Evolutionary conservation across 176 grass and related monocot genomes (phyloP).

Genomic region (Rhynchospora tenuis): DNA sequence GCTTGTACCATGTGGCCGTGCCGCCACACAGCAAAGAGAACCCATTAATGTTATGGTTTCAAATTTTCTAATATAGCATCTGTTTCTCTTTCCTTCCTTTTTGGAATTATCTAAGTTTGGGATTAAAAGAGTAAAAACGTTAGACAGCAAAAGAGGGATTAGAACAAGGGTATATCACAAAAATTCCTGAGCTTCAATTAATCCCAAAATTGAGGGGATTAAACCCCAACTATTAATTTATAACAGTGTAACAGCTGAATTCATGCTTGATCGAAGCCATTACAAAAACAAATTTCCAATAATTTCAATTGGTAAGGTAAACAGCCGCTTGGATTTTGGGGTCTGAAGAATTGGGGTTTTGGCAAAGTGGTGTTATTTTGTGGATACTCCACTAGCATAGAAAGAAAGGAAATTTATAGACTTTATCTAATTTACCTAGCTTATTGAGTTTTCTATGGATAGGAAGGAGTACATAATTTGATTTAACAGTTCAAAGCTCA

Average conservation of each 20-base stretch:
- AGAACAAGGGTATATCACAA: background rate
- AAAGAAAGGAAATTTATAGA: background rate
- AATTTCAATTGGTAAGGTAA: background rate
- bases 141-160: background rate
- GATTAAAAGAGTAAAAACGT: background rate
- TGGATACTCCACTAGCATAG: background rate
- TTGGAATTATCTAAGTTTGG: background rate
- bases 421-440: background rate
- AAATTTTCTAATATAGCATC: background rate
- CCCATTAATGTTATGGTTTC: constrained; percentile 37
- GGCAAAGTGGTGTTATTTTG: no score
- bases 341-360: no score
- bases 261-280: background rate
- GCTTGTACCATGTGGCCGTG: constrained; percentile 50
- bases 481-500: background rate
- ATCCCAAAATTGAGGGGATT: background rate
- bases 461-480: background rate
- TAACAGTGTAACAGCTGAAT: background rate
- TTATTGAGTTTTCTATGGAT: background rate
- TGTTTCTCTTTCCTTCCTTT: constrained; percentile 10
- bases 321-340: background rate
- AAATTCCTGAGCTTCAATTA: background rate
- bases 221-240: background rate
- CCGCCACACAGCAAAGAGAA: constrained; percentile 78
- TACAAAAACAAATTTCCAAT: background rate